Evolutionary conservation across 176 grass and related monocot species (phyloP).

Genomic region (Zea luxurians): DNA sequence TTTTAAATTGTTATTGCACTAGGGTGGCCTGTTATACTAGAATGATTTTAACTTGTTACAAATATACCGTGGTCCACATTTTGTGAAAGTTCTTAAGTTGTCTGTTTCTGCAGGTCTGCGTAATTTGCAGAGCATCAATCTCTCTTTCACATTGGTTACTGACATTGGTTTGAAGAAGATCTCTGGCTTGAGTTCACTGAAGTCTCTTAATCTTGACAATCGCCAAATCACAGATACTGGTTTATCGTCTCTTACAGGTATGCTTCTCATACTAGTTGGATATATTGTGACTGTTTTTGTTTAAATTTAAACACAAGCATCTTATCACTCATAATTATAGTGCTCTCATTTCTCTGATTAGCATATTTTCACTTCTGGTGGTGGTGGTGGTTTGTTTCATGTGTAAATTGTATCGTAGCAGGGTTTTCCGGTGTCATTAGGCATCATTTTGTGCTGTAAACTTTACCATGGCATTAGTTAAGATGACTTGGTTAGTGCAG

Average conservation of each 20-base stretch:
- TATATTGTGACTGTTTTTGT: neutral
- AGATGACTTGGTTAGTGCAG: constrained; percentile 47
- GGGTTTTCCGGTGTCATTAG: neutral
- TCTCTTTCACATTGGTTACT: constrained; percentile 82
- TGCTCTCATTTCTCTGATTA: neutral
- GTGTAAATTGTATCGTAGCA: constrained; percentile 8
- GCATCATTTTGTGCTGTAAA: neutral
- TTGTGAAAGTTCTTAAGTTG: neutral
- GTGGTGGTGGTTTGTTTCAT: neutral
- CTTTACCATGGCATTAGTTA: neutral
- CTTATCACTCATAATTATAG: neutral
- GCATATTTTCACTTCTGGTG: constrained; percentile 6
- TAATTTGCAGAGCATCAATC: constrained; percentile 78
- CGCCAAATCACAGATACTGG: constrained; percentile 85
- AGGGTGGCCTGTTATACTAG: neutral
- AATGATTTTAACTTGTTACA: constrained; percentile 4
- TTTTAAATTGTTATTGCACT: neutral
- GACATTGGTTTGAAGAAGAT: constrained; percentile 84
- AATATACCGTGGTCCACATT: neutral
- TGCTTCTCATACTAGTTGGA: constrained; percentile 18
- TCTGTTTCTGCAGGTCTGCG: constrained; percentile 54
- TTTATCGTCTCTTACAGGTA: constrained; percentile 76
- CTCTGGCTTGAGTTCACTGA: constrained; percentile 65
- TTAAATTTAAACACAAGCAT: neutral
- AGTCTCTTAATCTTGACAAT: constrained; percentile 89